Percentiles rank a stretch among this genome's conserved stretches.
Conservation (phyloP, 176 grass and related monocot genomes). For the Hordeum vulgare region MorexV3_pseudomolecules_assembly NC_058524.1:105694364-105694863, state of each 20-base stretch:
- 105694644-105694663: neutral
- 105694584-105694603: no score
- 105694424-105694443: slow-evolving; percentile 53
- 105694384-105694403: slow-evolving; percentile 80
- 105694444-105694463: slow-evolving; percentile 78
- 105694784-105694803: neutral
- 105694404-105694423: slow-evolving; percentile 58
- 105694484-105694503: slow-evolving; percentile 72
- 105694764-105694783: slow-evolving; percentile 67
- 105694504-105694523: slow-evolving; percentile 55
- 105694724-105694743: slow-evolving; percentile 86
- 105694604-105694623: no score
- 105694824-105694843: no score
- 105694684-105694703: slow-evolving; percentile 77
- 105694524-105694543: slow-evolving; percentile 73
- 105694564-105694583: no score
- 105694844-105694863: neutral
- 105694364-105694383: slow-evolving; percentile 76
- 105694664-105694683: slow-evolving; percentile 77
- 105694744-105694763: slow-evolving; percentile 62
- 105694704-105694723: slow-evolving; percentile 80
- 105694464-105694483: slow-evolving; percentile 69
- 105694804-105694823: no score
- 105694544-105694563: slow-evolving; percentile 55
- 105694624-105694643: no score